Conservation (phyloP, 331 rosid species). For the Rhamnella rubrinervis region DNA sequence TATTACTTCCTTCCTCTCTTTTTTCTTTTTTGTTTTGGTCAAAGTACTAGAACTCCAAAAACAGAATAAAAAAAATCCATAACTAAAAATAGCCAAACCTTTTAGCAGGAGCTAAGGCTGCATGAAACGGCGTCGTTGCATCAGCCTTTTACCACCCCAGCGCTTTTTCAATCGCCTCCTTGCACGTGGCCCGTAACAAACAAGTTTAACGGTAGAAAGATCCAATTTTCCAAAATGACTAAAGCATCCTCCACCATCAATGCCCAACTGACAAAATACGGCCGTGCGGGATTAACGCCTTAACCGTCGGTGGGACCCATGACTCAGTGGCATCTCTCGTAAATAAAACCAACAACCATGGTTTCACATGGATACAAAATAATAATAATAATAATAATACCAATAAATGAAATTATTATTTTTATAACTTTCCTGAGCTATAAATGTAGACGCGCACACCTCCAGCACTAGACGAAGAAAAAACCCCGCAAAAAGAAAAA, state of each 20-base stretch:
- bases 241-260: slow-evolving; percentile 16
- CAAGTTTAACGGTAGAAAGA: slow-evolving; percentile 30
- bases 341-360: slow-evolving; percentile 25
- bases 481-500: not conserved
- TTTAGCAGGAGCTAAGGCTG: too few species aligned
- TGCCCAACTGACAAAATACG: slow-evolving; percentile 21
- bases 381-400: too few species aligned
- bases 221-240: slow-evolving; percentile 18
- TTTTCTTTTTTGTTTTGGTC: too few species aligned
- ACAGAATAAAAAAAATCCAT: too few species aligned
- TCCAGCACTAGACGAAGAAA: not conserved
- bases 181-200: slow-evolving; percentile 21
- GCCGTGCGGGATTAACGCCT: slow-evolving; percentile 56
- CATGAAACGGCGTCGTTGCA: not conserved
- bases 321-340: slow-evolving; percentile 22
- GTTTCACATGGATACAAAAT: slow-evolving; percentile 14
- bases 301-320: slow-evolving; percentile 54
- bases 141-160: not conserved
- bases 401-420: not conserved
- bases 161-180: not conserved
- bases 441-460: slow-evolving; percentile 18
- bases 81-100: too few species aligned
- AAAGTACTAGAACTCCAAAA: too few species aligned
- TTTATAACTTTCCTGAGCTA: not conserved
- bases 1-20: too few species aligned